A percentile compares a stretch with the other conserved stretches of the same genome.
Evolutionary conservation across 257 asterid species (phyloP).

Genomic region (Fraxinus americana): DNA sequence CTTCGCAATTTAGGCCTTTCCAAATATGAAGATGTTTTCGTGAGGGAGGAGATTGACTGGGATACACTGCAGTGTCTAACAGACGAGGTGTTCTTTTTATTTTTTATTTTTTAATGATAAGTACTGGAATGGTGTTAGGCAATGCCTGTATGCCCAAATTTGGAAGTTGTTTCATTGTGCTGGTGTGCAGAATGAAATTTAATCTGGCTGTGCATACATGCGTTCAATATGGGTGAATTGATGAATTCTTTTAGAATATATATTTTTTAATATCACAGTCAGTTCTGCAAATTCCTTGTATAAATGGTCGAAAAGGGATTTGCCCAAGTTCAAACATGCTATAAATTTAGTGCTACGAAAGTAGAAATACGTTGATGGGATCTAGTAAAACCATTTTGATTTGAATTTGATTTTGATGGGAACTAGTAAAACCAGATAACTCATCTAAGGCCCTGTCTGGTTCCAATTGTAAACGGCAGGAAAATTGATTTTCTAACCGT

Average conservation of each 20-base stretch:
- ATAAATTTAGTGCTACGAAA: not conserved
- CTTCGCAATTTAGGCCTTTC: conserved; percentile 70
- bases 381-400: not conserved
- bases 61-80: conserved; percentile 72
- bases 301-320: not conserved
- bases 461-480: too few relatives aligned
- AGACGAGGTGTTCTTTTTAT: conserved; percentile 68
- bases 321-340: not conserved
- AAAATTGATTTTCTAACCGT: too few relatives aligned
- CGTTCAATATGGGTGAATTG: not conserved
- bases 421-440: not conserved
- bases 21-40: conserved; percentile 75
- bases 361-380: not conserved
- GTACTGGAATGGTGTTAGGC: conserved; percentile 1
- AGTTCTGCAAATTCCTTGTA: not conserved
- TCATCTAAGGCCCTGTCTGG: too few relatives aligned
- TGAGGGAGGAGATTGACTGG: conserved; percentile 84
- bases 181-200: not conserved
- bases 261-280: conserved; percentile 9
- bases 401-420: not conserved
- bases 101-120: not conserved
- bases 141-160: not conserved
- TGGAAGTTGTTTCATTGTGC: conserved; percentile 1
- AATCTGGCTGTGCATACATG: not conserved
- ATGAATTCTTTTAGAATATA: not conserved